These are phyloP conservation scores for Penicillium turbatum DNA, from an alignment of 495 filamentous ascomycete species.

Conservation along the genomic window DNA sequence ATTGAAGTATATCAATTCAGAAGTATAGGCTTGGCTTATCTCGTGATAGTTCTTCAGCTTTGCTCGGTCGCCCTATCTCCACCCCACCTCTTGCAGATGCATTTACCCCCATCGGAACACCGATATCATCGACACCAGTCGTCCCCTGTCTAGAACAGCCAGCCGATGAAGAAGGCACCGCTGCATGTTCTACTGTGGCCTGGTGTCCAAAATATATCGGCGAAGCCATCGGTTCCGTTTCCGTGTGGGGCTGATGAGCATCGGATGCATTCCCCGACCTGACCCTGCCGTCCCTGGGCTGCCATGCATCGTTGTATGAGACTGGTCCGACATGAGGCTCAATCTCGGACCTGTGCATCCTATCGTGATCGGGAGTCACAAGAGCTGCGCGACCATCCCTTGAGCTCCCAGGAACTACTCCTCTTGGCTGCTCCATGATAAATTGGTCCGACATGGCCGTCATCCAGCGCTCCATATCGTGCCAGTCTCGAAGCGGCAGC, in stretches of 20 bases:
- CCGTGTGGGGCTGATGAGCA: slow-evolving; percentile 3
- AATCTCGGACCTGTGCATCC: neutral
- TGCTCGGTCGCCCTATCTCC: neutral
- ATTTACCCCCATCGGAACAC: neutral
- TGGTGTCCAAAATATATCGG: slow-evolving; percentile 8
- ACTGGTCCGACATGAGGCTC: slow-evolving; percentile 1
- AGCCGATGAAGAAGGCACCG: slow-evolving; percentile 8
- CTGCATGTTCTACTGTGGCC: neutral
- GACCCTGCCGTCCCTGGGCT: neutral
- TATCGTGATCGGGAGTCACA: neutral
- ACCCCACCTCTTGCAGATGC: neutral
- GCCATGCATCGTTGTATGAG: slow-evolving; percentile 16
- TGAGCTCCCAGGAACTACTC: neutral
- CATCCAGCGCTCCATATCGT: slow-evolving; percentile 22
- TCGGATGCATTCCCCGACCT: slow-evolving; percentile 11
- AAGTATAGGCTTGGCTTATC: slow-evolving; percentile 23
- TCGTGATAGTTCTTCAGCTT: slow-evolving; percentile 20
- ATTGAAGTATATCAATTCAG: slow-evolving; percentile 1
- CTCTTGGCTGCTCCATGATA: slow-evolving; percentile 4
- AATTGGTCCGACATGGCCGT: slow-evolving; percentile 18
- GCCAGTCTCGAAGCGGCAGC: slow-evolving; percentile 22
- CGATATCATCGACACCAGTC: neutral
- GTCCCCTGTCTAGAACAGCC: neutral
- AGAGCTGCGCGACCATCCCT: slow-evolving; percentile 3
- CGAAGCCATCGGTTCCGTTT: slow-evolving; percentile 4